phyloP scores from a whole-genome alignment of 2,329 filamentous ascomycete species.

The Alternaria sp. region DNA sequence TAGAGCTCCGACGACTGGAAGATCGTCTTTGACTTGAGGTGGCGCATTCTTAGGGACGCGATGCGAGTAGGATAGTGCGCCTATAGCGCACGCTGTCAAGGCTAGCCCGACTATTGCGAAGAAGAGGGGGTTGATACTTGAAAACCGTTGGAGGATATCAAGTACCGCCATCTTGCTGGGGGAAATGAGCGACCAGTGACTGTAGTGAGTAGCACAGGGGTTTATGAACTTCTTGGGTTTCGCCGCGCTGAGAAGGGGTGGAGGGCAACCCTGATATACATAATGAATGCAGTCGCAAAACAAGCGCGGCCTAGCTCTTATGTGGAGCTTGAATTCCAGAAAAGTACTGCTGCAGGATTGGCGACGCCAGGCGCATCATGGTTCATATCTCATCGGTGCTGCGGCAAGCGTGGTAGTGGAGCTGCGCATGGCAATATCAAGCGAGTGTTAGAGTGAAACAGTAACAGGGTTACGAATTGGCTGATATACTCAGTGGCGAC shows the following conservation, averaged over 20 bases:
- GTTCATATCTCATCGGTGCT: not conserved
- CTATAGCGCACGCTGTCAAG: slow-evolving; percentile 10
- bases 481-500: not conserved
- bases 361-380: not conserved
- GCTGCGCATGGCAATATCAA: not conserved
- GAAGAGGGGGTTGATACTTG: slow-evolving; percentile 15
- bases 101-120: slow-evolving; percentile 16
- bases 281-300: not conserved
- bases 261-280: not conserved
- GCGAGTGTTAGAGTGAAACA: not conserved
- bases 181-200: not conserved
- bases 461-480: not conserved
- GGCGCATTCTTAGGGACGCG: slow-evolving; percentile 31
- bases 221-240: not conserved
- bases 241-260: not conserved
- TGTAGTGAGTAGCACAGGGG: not conserved
- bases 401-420: not conserved
- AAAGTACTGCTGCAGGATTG: not conserved
- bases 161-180: slow-evolving; percentile 17
- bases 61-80: slow-evolving; percentile 26
- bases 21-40: slow-evolving; percentile 25
- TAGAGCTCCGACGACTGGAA: slow-evolving; percentile 54
- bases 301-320: not conserved
- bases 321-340: not conserved
- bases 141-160: slow-evolving; percentile 3